Percentiles rank a stretch among this genome's conserved stretches.
These are phyloP conservation scores for Oehlia diaphana DNA, from an alignment of 192 early-diverging fungal species.

Conservation along the genomic window DNA sequence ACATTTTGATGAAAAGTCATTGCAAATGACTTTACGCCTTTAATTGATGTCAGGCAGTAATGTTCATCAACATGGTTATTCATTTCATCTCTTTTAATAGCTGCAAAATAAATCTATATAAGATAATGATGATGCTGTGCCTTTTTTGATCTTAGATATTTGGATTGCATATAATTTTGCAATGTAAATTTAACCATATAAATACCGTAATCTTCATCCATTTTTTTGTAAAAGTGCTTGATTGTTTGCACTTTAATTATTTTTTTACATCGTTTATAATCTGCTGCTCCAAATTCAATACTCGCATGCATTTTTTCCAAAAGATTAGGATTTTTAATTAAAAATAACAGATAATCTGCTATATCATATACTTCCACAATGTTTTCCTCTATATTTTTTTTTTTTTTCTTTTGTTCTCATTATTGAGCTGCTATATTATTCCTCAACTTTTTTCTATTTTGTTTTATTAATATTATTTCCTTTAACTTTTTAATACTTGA, in stretches of 20 bases:
- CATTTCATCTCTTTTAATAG: not conserved
- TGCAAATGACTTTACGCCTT: not conserved
- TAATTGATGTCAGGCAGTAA: not conserved
- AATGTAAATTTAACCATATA: not conserved
- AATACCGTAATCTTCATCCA: not conserved
- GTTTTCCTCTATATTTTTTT: too few relatives aligned
- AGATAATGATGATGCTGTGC: not conserved
- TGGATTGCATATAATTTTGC: not conserved
- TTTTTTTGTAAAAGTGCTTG: not conserved
- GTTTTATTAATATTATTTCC: too few relatives aligned
- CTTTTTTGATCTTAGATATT: not conserved
- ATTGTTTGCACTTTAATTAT: not conserved
- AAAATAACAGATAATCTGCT: too few relatives aligned
- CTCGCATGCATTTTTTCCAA: not conserved
- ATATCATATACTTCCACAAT: too few relatives aligned
- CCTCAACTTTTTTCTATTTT: too few relatives aligned
- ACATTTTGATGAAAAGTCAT: not conserved
- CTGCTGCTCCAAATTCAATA: not conserved
- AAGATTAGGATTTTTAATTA: too few relatives aligned
- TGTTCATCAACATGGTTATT: constrained; percentile 1
- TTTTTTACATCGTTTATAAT: not conserved
- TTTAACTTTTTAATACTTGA: too few relatives aligned
- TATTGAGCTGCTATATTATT: too few relatives aligned
- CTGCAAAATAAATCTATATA: not conserved
- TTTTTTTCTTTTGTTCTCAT: too few relatives aligned